Percentiles rank a stretch among this genome's conserved stretches.
Evolutionary conservation across 495 filamentous ascomycete species (phyloP).

Genomic region (Pseudoneurospora amorphoporcata): DNA sequence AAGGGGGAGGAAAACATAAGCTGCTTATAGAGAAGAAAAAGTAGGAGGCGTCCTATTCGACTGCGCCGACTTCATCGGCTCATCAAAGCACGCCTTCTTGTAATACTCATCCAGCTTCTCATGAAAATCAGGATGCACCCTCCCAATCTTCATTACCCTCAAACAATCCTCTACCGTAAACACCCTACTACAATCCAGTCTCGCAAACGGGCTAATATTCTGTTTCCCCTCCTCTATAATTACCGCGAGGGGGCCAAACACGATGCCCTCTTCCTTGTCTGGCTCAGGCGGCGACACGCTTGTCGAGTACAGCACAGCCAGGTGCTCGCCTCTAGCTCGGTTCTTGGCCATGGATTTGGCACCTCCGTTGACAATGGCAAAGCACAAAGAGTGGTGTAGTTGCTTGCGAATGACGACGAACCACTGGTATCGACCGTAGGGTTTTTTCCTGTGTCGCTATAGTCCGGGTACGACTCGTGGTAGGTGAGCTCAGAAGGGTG

Average conservation of each 20-base stretch:
- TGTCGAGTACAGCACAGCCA: slow-evolving; percentile 18
- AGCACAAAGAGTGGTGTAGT: slow-evolving; percentile 22
- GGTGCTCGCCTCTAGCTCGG: slow-evolving; percentile 9
- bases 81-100: slow-evolving; percentile 7
- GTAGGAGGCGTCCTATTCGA: too few relatives aligned
- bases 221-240: slow-evolving; percentile 22
- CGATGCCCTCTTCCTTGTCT: slow-evolving; percentile 14
- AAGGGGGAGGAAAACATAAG: too few relatives aligned
- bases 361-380: slow-evolving; percentile 19
- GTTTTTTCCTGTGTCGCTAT: slow-evolving; percentile 5
- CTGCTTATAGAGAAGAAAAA: too few relatives aligned
- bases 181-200: slow-evolving; percentile 21
- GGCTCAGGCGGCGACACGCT: slow-evolving; percentile 14
- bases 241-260: slow-evolving; percentile 14
- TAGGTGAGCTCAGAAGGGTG: slow-evolving; percentile 11
- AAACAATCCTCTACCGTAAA: slow-evolving; percentile 27
- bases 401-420: slow-evolving; percentile 23
- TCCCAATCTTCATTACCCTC: slow-evolving; percentile 21
- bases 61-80: neutral
- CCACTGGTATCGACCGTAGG: slow-evolving; percentile 20
- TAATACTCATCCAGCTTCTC: slow-evolving; percentile 18
- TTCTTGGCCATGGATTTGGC: neutral
- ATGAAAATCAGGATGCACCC: slow-evolving; percentile 17
- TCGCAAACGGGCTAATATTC: slow-evolving; percentile 22
- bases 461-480: slow-evolving; percentile 5